Evolutionary conservation across 495 filamentous ascomycete genomes (phyloP), one percentile per base, ranked within the genome.

Genomic region (Trichocladium antarcticum): DNA sequence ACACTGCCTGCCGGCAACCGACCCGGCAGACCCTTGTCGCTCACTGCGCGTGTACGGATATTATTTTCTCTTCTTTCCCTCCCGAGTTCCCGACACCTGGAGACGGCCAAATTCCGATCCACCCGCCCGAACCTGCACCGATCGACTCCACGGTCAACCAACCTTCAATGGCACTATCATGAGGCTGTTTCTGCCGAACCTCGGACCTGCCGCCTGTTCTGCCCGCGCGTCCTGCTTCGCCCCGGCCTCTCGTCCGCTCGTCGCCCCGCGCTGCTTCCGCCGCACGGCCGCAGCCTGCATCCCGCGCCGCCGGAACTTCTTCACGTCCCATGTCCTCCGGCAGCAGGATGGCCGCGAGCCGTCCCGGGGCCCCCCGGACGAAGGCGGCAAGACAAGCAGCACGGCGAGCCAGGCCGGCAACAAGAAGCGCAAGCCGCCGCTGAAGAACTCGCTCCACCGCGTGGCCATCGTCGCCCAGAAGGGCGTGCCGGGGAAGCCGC

Each of bases 361-460:
- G 0, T 10, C 49, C 5, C 42, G 50, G 24, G 22, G 28, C 22
- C 41, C 11, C 20, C 31, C n/a, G 1, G 9, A 10, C 17, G 37
- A 36, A 17, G 39, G 34, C 40, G 43, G 17, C 16, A 42, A 44
- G 8, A 19, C 53, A n/a, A 49, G 11, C 20, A 37, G 10, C 36
- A 43, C 37, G 7, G 21, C 41, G 36, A 35, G 14, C 12, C 42
- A 41, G 49, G 43, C 57, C 10, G 11, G 55, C 9, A 55, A 61
- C 19, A 59, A 68, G 41, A 70, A 71, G 54, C 68, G 69, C 43
- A 72, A 72, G 34, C 63, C 65, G 14, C 66, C 66, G 0, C 59
- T 70, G 20, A 71, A 70, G 47, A 72, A 66, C 57, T 66, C 71
- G 31, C 68, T 69, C 1, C 66, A 67, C 41, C 62, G 66, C 40